These are phyloP conservation scores for Massospora cicadina DNA, from an alignment of 371 early-diverging fungal genomes.

Conservation along the genomic window DNA sequence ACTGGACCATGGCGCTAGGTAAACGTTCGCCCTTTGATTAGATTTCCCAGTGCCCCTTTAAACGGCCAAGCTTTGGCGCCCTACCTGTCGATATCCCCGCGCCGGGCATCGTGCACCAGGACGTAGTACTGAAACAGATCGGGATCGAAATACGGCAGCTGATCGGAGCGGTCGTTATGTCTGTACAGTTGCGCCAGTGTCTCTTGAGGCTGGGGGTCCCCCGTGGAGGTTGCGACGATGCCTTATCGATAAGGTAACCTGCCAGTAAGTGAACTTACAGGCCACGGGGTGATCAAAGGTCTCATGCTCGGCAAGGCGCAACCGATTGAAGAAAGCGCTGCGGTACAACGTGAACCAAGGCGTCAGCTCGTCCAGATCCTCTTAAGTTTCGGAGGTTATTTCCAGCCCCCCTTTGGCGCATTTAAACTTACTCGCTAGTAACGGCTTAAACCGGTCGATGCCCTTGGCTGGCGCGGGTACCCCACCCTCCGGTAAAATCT, in stretches of 20 bases:
- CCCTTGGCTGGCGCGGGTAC: not conserved
- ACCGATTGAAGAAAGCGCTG: conserved; percentile 35
- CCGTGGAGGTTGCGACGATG: conserved; percentile 56
- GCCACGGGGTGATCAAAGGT: conserved; percentile 89
- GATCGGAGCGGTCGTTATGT: conserved; percentile 28
- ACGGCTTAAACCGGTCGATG: not conserved
- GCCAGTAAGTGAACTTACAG: conserved; percentile 16
- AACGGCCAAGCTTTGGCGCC: too few species aligned
- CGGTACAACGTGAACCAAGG: conserved; percentile 84
- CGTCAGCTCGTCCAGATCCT: conserved; percentile 12
- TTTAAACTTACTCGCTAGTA: not conserved
- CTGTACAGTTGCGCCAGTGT: conserved; percentile 39
- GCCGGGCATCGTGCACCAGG: conserved; percentile 49
- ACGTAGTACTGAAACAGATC: conserved; percentile 48
- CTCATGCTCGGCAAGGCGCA: conserved; percentile 70
- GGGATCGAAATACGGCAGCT: conserved; percentile 45
- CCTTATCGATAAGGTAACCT: conserved; percentile 16
- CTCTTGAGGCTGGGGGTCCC: conserved; percentile 56
- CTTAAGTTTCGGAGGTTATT: not conserved
- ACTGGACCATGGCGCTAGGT: conserved; percentile 21
- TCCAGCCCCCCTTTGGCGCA: too few species aligned
- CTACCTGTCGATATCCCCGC: conserved; percentile 30
- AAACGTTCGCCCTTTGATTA: too few species aligned
- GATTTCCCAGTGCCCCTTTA: too few species aligned
- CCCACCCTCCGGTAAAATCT: too few species aligned